Percentiles rank a stretch among this genome's conserved stretches.
These are phyloP conservation scores for Colletotrichum noveboracense DNA, from an alignment of 2,329 filamentous ascomycete genomes.

Conservation along the genomic window DNA sequence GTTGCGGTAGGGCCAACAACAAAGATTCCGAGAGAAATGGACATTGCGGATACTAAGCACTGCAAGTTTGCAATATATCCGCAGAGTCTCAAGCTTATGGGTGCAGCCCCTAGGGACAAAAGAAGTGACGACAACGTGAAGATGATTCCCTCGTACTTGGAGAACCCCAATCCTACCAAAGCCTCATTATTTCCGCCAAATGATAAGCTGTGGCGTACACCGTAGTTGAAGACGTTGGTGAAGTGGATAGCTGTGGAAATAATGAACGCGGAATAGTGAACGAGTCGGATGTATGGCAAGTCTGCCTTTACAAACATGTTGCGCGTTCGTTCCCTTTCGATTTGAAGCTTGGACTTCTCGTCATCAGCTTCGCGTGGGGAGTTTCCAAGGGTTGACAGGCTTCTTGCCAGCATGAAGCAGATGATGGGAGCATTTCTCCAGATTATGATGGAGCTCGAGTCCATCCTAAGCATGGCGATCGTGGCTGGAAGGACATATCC, in stretches of 20 bases:
- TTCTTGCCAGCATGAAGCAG: neutral
- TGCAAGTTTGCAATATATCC: too few relatives aligned
- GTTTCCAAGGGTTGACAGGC: neutral
- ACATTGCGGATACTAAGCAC: too few relatives aligned
- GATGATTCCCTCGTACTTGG: too few relatives aligned
- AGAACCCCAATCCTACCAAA: too few relatives aligned
- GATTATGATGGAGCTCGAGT: rapidly evolving
- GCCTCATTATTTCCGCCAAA: too few relatives aligned
- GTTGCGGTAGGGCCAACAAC: too few relatives aligned
- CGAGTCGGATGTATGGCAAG: neutral
- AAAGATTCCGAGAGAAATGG: too few relatives aligned
- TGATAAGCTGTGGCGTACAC: too few relatives aligned
- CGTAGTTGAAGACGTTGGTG: neutral
- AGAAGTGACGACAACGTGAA: too few relatives aligned
- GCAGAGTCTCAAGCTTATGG: too few relatives aligned
- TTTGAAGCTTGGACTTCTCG: neutral
- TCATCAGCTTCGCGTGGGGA: neutral
- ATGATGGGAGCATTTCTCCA: neutral
- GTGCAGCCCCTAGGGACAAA: too few relatives aligned
- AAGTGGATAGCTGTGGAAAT: rapidly evolving
- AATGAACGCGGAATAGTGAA: rapidly evolving
- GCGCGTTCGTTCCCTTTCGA: rapidly evolving
- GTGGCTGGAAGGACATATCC: neutral
- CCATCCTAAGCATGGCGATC: rapidly evolving
- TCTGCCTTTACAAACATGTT: neutral